Evolutionary conservation across 495 filamentous ascomycete species (phyloP), one percentile per base, ranked within the genome.

Genomic region (Schizothecium vesticola): DNA sequence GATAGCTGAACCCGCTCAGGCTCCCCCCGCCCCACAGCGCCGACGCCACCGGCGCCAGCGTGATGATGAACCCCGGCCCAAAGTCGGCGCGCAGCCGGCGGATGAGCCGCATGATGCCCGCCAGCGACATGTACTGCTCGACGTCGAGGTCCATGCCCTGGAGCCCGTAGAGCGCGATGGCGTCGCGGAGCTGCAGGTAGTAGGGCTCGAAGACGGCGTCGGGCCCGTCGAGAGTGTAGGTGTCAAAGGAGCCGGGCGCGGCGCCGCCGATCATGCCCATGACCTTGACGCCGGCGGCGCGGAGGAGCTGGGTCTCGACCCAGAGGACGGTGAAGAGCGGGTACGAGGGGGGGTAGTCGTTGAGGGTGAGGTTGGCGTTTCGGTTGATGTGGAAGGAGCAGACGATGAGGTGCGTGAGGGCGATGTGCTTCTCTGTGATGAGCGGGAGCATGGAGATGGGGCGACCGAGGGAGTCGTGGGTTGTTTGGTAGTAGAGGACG

Each of bases 251-350:
- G 7, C 92, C 92, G 61, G 79, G 81, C 0, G 91, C 91, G 2
- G 91, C 92, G 3, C 92, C 92, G 25, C 92, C 92, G 11, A 96
- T 80, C 92, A 96, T 95, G 67, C 88, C 90, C 72, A 94, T 83
- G 51, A 95, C 82, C 69, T 86, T 89, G 73, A 95, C 82, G 51
- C 91, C 91, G 36, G 79, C 77, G 24, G 78, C 78, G 72, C 93
- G 86, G 16, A 86, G 75, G 51, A 80, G 67, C 10, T 80, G 81
- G 16, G 89, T 82, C 73, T 94, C 91, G 28, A 80, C 81, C 91
- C 91, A 94, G 16, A 94, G 79, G 0, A 78, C 79, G 62, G 84
- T 76, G 75, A 87, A 89, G 56, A 82, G 79, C 3, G 86, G 72
- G 69, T 84, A 71, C 1, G 78, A 71, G 0, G 89, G 88, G 3